phyloP scores from a whole-genome alignment of 2,329 filamentous ascomycete genomes.

The Macrophomina phaseolina region DNA sequence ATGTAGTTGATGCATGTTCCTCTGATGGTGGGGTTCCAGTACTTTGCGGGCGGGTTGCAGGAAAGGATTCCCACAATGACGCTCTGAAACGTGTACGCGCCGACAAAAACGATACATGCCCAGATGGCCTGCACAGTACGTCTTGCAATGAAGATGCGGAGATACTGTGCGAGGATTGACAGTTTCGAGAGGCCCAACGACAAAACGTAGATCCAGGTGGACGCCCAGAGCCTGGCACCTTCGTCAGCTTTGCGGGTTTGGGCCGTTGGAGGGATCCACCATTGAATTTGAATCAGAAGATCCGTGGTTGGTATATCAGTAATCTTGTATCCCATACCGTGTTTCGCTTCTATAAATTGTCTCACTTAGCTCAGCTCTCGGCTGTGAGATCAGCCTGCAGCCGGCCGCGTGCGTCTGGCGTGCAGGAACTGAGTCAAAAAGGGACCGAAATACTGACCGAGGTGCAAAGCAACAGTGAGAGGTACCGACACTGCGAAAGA shows the following conservation, averaged over 20 bases:
- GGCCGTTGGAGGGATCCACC: neutral
- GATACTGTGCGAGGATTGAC: slow-evolving; percentile 35
- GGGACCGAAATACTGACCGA: slow-evolving; percentile 5
- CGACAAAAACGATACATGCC: slow-evolving; percentile 29
- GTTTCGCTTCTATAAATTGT: slow-evolving; percentile 8
- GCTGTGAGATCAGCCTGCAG: neutral
- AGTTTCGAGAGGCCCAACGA: slow-evolving; percentile 41
- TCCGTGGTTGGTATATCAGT: neutral
- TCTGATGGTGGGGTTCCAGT: slow-evolving; percentile 34
- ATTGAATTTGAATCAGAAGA: neutral
- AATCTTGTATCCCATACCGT: slow-evolving; percentile 8
- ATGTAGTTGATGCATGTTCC: slow-evolving; percentile 7
- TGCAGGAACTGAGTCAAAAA: neutral
- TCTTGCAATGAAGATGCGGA: slow-evolving; percentile 37
- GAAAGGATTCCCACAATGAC: slow-evolving; percentile 33
- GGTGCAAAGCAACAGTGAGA: slow-evolving; percentile 5
- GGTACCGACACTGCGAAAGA: slow-evolving; percentile 4
- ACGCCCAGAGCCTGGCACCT: slow-evolving; percentile 37
- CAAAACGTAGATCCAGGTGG: slow-evolving; percentile 41
- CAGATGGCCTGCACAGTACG: slow-evolving; percentile 33
- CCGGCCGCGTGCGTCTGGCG: neutral
- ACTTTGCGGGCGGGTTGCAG: slow-evolving; percentile 35
- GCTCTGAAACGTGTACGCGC: neutral
- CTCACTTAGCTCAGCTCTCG: neutral
- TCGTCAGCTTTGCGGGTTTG: neutral